A percentile compares a stretch with the other conserved stretches of the same genome.
Evolutionary conservation across 345 rosid genomes (phyloP).

Genomic region (Viola odorata): DNA sequence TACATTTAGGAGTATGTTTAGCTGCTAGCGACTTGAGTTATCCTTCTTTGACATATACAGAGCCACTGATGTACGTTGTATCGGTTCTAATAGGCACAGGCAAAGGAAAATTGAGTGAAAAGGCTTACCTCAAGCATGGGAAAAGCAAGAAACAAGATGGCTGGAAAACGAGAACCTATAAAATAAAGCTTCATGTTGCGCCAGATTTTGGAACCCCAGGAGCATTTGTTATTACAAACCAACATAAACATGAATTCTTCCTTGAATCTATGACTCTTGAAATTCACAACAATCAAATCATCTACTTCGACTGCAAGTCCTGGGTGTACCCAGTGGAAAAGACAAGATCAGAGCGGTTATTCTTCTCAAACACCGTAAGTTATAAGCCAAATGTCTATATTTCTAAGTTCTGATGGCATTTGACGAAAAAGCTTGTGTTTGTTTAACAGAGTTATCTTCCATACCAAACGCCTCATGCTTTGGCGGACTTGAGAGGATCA

Average conservation of each 20-base stretch:
- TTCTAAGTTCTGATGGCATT: background rate
- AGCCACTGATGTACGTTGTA: no score
- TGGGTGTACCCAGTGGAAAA: constrained; percentile 49
- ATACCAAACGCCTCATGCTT: constrained; percentile 36
- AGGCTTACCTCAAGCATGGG: constrained; percentile 31
- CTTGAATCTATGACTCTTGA: constrained; percentile 38
- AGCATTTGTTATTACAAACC: constrained; percentile 39
- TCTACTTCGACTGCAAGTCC: constrained; percentile 50
- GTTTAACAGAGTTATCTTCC: constrained; percentile 44
- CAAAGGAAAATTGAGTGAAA: constrained; percentile 41
- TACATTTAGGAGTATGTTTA: no score
- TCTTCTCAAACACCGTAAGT: constrained; percentile 49
- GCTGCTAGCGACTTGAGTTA: no score
- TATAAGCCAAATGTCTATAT: background rate
- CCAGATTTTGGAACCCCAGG: constrained; percentile 45
- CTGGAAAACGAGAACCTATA: constrained; percentile 24
- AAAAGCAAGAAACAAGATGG: constrained; percentile 29
- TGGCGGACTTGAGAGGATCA: constrained; percentile 32
- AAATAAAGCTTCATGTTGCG: constrained; percentile 29
- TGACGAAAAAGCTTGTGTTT: background rate
- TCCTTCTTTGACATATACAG: no score
- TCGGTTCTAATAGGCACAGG: constrained; percentile 26
- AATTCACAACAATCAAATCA: constrained; percentile 3
- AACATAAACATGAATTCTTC: constrained; percentile 44
- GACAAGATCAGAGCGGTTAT: constrained; percentile 35